Evolutionary conservation across 768 basidiomycete genomes (phyloP), one percentile per base, ranked within the genome.

Genomic region (Trametes coccinea): DNA sequence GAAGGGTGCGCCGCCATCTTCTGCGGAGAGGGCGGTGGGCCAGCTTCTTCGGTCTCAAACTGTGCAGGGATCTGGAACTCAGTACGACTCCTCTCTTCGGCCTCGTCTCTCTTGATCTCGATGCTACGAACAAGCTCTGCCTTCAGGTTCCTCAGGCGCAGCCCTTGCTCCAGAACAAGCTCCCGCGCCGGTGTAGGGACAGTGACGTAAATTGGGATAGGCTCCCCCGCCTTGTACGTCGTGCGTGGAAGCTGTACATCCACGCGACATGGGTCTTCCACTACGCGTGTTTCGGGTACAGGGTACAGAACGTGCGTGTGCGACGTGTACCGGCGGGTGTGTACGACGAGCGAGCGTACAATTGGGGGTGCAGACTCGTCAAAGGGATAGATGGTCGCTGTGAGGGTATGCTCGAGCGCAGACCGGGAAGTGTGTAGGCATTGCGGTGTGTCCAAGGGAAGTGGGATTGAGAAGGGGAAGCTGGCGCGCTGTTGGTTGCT

Each of bases 401-500:
- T 85, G 47, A 95, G 77, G 14, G 80, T 78, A 71, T 95, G 89
- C 13, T 80, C 79, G 55, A 95, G 78, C 0, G 86, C 84, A 2
- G 93, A 94, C 63, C 83, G 83, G 14, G 86, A 79, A 4, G 92
- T 90, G 67, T 87, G 85, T 33, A 94, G 79, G 43, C 90, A 91
- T 71, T 94, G 90, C 0, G 93, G 93, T 5, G 90, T 86, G 73
- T 95, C 93, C 44, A 83, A 75, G 60, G 80, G 83, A 54, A 95
- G 80, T 10, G 90, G 90, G 62, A 95, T 86, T 40, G 90, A 84
- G 74, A 95, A 95, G n/a, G 88, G 85, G 62, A 89, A 83, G 22
- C 83, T 82, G 2, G 85, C 79, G 4, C 89, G 88, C 59, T 87
- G 76, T 27, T 76, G 61, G 17, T 76, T 67, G 49, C 69, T 64